Conservation (phyloP, 768 basidiomycete species). For the Hirschioporus abietinus region DNA sequence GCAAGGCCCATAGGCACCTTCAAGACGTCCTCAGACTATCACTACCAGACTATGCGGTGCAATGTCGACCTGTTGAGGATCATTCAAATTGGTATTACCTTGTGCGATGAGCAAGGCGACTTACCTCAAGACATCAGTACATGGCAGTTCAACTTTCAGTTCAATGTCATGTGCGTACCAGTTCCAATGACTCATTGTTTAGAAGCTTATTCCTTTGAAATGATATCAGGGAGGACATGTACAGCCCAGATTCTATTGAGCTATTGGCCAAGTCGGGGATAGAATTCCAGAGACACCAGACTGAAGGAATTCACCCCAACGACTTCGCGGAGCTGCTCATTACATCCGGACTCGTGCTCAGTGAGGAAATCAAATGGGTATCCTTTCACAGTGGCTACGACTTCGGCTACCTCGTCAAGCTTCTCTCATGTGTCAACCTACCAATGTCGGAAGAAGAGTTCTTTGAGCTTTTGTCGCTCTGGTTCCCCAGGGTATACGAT, state of each 20-base stretch:
- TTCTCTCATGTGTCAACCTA: slow-evolving; percentile 79
- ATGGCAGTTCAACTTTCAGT: slow-evolving; percentile 99
- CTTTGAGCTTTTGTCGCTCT: slow-evolving; percentile 78
- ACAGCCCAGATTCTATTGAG: slow-evolving; percentile 95
- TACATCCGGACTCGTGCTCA: slow-evolving; percentile 88
- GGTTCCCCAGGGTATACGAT: slow-evolving; percentile 97
- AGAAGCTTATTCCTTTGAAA: background rate
- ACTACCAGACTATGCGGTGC: slow-evolving; percentile 99
- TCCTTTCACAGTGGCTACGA: slow-evolving; percentile 99
- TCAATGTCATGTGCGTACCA: slow-evolving; percentile 72
- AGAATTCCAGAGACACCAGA: slow-evolving; percentile 91
- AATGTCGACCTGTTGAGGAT: slow-evolving; percentile 98
- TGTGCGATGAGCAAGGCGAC: slow-evolving; percentile 92
- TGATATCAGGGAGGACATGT: slow-evolving; percentile 86
- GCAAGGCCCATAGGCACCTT: slow-evolving; percentile 95
- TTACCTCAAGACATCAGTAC: slow-evolving; percentile 86
- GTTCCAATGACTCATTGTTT: slow-evolving; percentile 6
- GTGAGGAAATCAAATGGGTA: slow-evolving; percentile 90
- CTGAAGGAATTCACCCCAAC: slow-evolving; percentile 86
- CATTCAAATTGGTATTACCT: slow-evolving; percentile 94
- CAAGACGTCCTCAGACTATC: slow-evolving; percentile 96
- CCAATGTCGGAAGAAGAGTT: slow-evolving; percentile 88
- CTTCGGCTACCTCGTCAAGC: slow-evolving; percentile 96
- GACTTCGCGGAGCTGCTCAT: slow-evolving; percentile 97
- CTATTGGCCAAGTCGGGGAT: slow-evolving; percentile 92